phyloP scores from a whole-genome alignment of 352 stramenopile species.

The Pythium scleroteichum region DNA sequence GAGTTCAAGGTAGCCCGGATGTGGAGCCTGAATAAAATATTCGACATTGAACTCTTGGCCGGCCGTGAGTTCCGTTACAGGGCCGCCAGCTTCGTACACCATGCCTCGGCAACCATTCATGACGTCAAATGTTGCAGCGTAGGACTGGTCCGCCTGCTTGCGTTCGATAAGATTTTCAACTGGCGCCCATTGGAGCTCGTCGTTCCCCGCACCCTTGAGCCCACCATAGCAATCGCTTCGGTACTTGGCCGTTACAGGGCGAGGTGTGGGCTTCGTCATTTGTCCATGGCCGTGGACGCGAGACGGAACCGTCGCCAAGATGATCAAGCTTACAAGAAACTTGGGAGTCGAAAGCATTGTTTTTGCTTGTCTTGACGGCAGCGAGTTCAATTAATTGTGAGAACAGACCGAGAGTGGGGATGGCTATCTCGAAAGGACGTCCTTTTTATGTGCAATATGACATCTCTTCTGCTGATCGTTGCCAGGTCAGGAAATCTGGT shows the following conservation, averaged over 20 bases:
- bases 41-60: constrained; percentile 49
- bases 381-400: background rate
- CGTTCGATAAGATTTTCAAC: constrained; percentile 55
- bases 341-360: background rate
- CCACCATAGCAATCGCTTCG: constrained; percentile 37
- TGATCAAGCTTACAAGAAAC: background rate
- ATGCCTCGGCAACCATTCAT: constrained; percentile 65
- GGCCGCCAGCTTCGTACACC: constrained; percentile 47
- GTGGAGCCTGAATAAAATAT: constrained; percentile 56
- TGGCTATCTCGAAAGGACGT: no score
- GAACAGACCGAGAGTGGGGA: no score
- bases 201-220: constrained; percentile 45
- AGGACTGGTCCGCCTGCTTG: constrained; percentile 43
- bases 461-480: no score
- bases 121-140: constrained; percentile 49
- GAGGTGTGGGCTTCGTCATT: constrained; percentile 24
- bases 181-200: constrained; percentile 50
- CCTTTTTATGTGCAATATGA: no score
- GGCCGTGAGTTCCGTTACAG: constrained; percentile 43
- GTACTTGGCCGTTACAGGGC: constrained; percentile 37
- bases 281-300: constrained; percentile 26
- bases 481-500: no score
- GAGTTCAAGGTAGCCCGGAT: constrained; percentile 54
- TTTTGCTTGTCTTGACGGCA: background rate
- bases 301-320: constrained; percentile 7